A percentile compares a stretch with the other conserved stretches of the same genome.
Conservation (phyloP, 371 early-diverging fungal genomes). For the Mucor circinelloides region DNA sequence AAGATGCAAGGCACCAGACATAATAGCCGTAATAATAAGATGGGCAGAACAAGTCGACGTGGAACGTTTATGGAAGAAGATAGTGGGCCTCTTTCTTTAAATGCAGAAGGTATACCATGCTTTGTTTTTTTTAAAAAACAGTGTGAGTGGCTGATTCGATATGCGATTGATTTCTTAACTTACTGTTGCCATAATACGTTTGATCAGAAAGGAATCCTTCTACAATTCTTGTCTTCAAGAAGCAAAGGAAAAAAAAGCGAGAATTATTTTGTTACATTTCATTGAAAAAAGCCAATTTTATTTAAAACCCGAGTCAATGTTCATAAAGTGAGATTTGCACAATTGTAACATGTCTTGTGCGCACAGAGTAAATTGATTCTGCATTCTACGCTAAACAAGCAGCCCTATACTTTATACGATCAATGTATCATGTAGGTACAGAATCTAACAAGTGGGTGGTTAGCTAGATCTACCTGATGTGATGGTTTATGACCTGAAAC, state of each 20-base stretch:
- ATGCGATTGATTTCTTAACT: neutral
- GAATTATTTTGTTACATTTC: neutral
- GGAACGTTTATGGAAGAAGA: slow-evolving; percentile 48
- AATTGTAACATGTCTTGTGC: neutral
- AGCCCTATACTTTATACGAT: too few relatives aligned
- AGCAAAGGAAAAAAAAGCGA: neutral
- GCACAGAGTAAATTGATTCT: neutral
- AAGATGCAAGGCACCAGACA: slow-evolving; percentile 55
- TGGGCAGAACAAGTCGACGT: slow-evolving; percentile 40
- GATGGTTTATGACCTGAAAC: too few relatives aligned
- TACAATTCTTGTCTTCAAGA: neutral
- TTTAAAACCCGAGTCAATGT: neutral
- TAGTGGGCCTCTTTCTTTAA: slow-evolving; percentile 27
- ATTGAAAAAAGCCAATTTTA: neutral
- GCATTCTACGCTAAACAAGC: too few relatives aligned
- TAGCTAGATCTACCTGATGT: too few relatives aligned
- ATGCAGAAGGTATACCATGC: slow-evolving; percentile 15
- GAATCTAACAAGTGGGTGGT: too few relatives aligned
- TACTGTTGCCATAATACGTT: neutral
- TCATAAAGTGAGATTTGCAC: neutral
- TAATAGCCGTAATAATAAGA: slow-evolving; percentile 38
- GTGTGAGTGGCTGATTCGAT: neutral
- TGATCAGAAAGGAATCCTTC: neutral
- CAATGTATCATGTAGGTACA: too few relatives aligned
- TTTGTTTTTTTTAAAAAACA: neutral